phyloP scores from a whole-genome alignment of 257 asterid genomes.

The Scutellaria galericulata region DNA sequence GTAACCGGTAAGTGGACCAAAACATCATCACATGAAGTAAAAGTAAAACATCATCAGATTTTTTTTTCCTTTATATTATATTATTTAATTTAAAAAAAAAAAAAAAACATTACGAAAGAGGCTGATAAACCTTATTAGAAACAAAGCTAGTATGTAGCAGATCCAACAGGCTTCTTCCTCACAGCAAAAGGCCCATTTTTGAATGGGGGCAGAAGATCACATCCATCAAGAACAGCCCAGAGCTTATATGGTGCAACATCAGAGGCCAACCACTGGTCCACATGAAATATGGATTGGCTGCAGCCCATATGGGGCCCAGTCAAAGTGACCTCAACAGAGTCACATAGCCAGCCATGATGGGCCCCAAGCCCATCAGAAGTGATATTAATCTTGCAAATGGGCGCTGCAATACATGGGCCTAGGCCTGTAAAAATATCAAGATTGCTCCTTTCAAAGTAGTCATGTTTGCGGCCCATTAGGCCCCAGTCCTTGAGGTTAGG shows the following conservation, averaged over 20 bases:
- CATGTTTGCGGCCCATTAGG: slow-evolving; percentile 52
- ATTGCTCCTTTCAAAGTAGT: slow-evolving; percentile 62
- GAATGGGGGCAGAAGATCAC: slow-evolving; percentile 25
- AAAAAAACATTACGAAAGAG: too few species aligned
- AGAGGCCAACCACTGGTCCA: slow-evolving; percentile 58
- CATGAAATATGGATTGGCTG: slow-evolving; percentile 51
- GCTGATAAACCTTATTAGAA: neutral
- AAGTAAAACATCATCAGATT: too few species aligned
- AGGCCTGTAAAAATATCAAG: slow-evolving; percentile 60
- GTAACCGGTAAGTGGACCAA: too few species aligned
- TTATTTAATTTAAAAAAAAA: too few species aligned
- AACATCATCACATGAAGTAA: too few species aligned
- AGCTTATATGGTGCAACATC: slow-evolving; percentile 54
- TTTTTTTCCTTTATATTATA: too few species aligned
- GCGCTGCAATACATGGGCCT: slow-evolving; percentile 51
- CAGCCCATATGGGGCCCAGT: slow-evolving; percentile 59
- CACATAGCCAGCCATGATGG: slow-evolving; percentile 67
- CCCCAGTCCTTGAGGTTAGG: slow-evolving; percentile 63
- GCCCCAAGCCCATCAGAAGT: slow-evolving; percentile 66
- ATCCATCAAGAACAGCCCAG: slow-evolving; percentile 48
- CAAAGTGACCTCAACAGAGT: slow-evolving; percentile 55
- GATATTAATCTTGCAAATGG: slow-evolving; percentile 59
- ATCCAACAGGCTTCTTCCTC: slow-evolving; percentile 35
- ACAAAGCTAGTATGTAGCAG: slow-evolving; percentile 13
- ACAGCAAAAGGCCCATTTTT: slow-evolving; percentile 40